Evolutionary conservation across 768 basidiomycete genomes (phyloP), one percentile per base, ranked within the genome.

Genomic region (Rossbeevera mucosa): DNA sequence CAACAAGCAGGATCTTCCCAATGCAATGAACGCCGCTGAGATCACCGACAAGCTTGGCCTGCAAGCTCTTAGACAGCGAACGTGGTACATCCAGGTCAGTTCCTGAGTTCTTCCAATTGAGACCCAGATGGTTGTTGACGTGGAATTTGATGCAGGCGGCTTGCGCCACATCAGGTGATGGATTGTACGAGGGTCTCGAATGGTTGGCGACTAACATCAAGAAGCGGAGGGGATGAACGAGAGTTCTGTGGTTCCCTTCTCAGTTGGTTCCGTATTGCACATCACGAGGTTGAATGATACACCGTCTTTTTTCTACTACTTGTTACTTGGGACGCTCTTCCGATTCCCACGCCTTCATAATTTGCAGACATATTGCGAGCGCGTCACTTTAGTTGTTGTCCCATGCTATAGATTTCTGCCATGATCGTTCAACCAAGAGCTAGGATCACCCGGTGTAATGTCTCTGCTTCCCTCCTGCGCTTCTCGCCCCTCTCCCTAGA

Each of bases 1-100:
- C 72, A 99, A 99, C 85, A 99, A 99, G 79, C 96, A 99, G 76
- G 96, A 99, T 84, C 76, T 99, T 68, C 96, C 96, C 59, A 98
- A 99, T 70, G 96, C 95, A 60, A 97, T 97, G 94, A 95, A 94
- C 69, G 95, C 95, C 38, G 90, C 94, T 58, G 96, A 99, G 74
- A 96, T 99, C 67, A 98, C 96, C 54, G 96, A 99, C 76, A 98
- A 98, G 74, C 92, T 99, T 63, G 95, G 96, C 56, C 88, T 99
- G 48, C 95, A 98, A 69, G 91, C 92, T 48, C 85, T 99, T 64
- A 87, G 94, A 70, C 91, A 97, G 78, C 80, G 96, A 75, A 92
- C 89, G 56, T 99, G 96, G 96, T 95, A 91, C 72, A 95, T 97
- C 62, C 91, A 93, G 83, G 91, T 88, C 52, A 59, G 83, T 74